Base-by-base conservation (phyloP, 2,329 filamentous ascomycete species). In the Incumbomyces lentus region DNA sequence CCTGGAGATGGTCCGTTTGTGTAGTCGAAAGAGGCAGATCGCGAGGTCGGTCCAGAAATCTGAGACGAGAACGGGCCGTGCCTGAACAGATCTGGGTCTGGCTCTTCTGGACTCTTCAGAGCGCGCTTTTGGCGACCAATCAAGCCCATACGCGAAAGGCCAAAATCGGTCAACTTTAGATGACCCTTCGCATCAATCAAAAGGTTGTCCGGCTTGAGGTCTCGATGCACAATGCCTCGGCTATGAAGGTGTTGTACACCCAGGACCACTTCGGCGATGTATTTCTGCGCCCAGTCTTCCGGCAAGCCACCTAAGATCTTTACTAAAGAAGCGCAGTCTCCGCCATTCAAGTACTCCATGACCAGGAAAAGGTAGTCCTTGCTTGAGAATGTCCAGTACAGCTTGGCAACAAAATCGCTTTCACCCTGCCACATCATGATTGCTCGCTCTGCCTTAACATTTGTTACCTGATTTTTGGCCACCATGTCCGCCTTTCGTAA, bases 351-450 rank as follows among this genome's bases (percentile, higher is more conserved):
- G 66, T 98, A 98, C 62, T 98, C 92, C 92, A 98, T 98, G 18
- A 98, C 92, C 49, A 98, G 74, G 62, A 96, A 98, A 18, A 98
- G 79, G 61, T 95, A 98, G 61, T 98, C 92, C 62, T 98, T 98
- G 73, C 90, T 98, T 3, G 92, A 95, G 61, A 98, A 98, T 0
- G 92, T 98, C 93, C 93, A 98, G 68, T 96, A 98, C 11, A 98
- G 75, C 69, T 98, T 98, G 19, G 92, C 92, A 48, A 98, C 92
- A 63, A 98, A 98, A 50, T 98, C 92, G 63, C 93, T 98, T 65
- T 96, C 88, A 17, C 92, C 92, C 68, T 98, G 92, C 86, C 92
- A 96, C 92, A 98, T 98, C 92, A 98, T 96, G 62, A 98, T 98
- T 17, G 93, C 93, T 55, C 92, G 79, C 67, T 98, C 92, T 7